A percentile compares a stretch with the other conserved stretches of the same genome.
These are phyloP conservation scores for Exophiala mesophila DNA, from an alignment of 2,329 filamentous ascomycete species.

Conservation along the genomic window DNA sequence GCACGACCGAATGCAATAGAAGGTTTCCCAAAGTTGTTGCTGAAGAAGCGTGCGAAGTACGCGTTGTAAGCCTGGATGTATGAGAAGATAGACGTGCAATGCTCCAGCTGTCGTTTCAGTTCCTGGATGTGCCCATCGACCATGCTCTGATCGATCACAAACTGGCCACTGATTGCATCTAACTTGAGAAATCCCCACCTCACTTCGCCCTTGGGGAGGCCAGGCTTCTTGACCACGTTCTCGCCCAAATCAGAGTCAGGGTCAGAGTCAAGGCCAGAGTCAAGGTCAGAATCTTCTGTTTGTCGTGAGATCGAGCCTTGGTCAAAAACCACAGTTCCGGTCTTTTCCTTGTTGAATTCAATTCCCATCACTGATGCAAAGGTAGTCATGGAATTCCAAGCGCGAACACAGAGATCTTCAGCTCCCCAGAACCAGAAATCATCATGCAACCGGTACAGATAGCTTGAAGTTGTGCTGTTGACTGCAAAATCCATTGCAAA, in stretches of 20 bases:
- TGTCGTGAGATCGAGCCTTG: conserved; percentile 2
- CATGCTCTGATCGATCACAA: conserved; percentile 55
- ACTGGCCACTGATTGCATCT: conserved; percentile 49
- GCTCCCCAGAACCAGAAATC: conserved; percentile 65
- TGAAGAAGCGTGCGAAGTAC: conserved; percentile 54
- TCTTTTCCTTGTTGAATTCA: conserved; percentile 55
- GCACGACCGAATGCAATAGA: conserved; percentile 51
- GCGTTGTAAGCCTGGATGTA: conserved; percentile 59
- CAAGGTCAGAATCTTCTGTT: not conserved
- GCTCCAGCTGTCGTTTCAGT: conserved; percentile 53
- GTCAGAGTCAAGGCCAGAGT: not conserved
- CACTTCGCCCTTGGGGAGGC: conserved; percentile 50
- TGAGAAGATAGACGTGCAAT: conserved; percentile 52
- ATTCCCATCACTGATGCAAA: conserved; percentile 56
- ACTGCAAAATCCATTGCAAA: conserved; percentile 64
- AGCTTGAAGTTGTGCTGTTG: conserved; percentile 48
- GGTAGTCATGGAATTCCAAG: conserved; percentile 54
- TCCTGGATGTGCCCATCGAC: conserved; percentile 58
- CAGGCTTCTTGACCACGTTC: not conserved
- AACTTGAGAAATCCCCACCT: conserved; percentile 58
- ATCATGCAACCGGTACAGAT: conserved; percentile 58
- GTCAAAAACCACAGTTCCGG: conserved; percentile 43
- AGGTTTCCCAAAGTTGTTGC: conserved; percentile 53
- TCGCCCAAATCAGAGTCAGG: conserved; percentile 8
- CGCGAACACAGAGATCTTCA: conserved; percentile 49